Base-by-base conservation (phyloP, 73 alveolate species). In the Symbiodinium natans region DNA sequence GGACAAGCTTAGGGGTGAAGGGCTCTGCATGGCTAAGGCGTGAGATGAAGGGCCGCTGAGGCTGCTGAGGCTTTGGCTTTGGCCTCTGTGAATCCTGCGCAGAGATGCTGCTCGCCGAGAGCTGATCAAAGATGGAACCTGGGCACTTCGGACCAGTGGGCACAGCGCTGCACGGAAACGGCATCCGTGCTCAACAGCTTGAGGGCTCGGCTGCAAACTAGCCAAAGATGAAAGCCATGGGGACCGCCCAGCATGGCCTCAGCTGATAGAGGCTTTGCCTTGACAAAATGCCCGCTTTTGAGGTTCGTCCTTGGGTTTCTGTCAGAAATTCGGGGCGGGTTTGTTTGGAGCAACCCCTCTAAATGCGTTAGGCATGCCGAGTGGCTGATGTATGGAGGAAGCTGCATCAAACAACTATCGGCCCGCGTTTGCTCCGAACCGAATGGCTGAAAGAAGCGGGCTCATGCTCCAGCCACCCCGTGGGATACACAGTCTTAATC, bases 351-450 rank as follows among this genome's bases (percentile, higher is more conserved):
- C n/a, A n/a, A n/a, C n/a, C n/a, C n/a, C n/a, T n/a, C n/a, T n/a
- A n/a, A n/a, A n/a, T n/a, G n/a, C n/a, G n/a, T n/a, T n/a, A n/a
- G n/a, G 83, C 83, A 71, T 27, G 27, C 95, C 95, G 63, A 88
- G 95, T 9, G 31, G 29, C 97, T 68, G 40, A 73, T 31, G 38
- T 90, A 90, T 73, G 97, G 80, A 90, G 68, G 77, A 42, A 89
- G 74, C 41, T 71, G 87, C 97, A 90, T 71, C 87, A 68, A 90
- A 90, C 97, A 68, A 90, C 97, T 54, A 85, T 90, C 97, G 97
- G 97, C 88, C 80, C 97, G 34, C 15, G 36, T 68, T 29, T 63
- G 87, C 27, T n/a, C 46, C 80, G 97, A 90, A 90, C 97, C 97
- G 97, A 41, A 90, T 71, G 97, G 97, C 97, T 90, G 88, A 40